phyloP scores from a whole-genome alignment of 2,329 filamentous ascomycete genomes.

The Phaeosphaeria sp. region DNA sequence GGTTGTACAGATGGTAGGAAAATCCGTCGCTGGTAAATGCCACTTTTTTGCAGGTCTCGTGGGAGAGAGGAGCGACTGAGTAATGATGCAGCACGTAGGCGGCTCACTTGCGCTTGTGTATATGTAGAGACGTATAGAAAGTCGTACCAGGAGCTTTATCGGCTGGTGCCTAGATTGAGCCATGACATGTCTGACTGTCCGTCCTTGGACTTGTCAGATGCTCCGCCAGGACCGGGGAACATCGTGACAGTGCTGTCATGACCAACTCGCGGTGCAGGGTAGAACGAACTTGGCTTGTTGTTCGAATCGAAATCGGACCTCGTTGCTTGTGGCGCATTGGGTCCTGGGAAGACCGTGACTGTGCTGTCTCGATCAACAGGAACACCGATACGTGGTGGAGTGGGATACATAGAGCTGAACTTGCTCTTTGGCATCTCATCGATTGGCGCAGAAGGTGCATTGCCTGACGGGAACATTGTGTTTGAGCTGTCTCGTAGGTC shows the following conservation, averaged over 20 bases:
- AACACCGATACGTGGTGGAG: slow-evolving; percentile 34
- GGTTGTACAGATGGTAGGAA: slow-evolving; percentile 23
- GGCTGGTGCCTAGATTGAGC: slow-evolving; percentile 69
- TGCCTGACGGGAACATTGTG: slow-evolving; percentile 37
- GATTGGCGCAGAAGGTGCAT: slow-evolving; percentile 18
- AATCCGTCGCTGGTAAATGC: slow-evolving; percentile 28
- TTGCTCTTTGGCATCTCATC: slow-evolving; percentile 27
- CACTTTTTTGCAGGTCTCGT: slow-evolving; percentile 18
- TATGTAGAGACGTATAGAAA: slow-evolving; percentile 4
- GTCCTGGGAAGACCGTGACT: slow-evolving; percentile 39
- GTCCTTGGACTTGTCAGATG: slow-evolving; percentile 25
- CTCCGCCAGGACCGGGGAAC: slow-evolving; percentile 28
- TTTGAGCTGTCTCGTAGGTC: slow-evolving; percentile 67
- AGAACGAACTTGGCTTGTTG: slow-evolving; percentile 62
- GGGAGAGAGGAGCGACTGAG: background rate
- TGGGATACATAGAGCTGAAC: slow-evolving; percentile 35
- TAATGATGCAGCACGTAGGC: background rate
- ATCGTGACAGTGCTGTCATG: slow-evolving; percentile 62
- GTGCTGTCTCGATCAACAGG: slow-evolving; percentile 60
- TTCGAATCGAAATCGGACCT: slow-evolving; percentile 24
- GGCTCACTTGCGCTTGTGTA: background rate
- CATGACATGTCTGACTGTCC: slow-evolving; percentile 74
- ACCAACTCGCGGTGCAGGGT: slow-evolving; percentile 53
- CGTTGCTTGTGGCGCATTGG: slow-evolving; percentile 15
- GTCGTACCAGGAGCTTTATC: slow-evolving; percentile 20